Base-by-base conservation (phyloP, 768 basidiomycete genomes). In the Filobasidium wieringae region DNA sequence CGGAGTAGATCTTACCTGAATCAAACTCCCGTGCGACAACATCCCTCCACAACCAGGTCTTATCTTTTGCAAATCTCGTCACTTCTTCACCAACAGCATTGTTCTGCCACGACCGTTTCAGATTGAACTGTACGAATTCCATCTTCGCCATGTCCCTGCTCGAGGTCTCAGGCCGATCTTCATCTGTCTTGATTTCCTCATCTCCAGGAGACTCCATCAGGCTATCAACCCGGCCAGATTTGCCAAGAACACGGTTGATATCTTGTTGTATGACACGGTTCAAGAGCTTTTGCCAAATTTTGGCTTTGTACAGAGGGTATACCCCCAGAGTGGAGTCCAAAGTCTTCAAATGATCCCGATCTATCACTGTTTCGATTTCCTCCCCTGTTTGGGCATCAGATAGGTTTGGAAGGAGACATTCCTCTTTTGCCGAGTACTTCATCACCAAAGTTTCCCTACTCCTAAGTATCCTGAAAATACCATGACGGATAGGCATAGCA, bases 81-180 rank as follows among this genome's bases (percentile, higher is more conserved):
- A 76, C 51, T 41, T 75, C 74, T 45, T 73, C 74, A 0, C 75
- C 76, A 0, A 72, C 63, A 0, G 73, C 75, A 0, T 75, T 74
- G 0, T 59, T 49, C 22, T 66, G 64, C 76, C 76, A 77, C 33
- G 72, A 74, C 49, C 73, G 52, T 64, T 72, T 73, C 33, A 75
- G 55, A 34, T 74, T 67, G 36, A 75, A 74, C 31, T 39, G 33
- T 0, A 60, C 63, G 58, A 75, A 76, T 24, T 57, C 39, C 57
- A 76, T 39, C 55, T 15, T 60, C 59, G 9, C 52, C 39, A 1
- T 60, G 19, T 33, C n/a, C 33, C 39, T 52, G 22, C 7, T 52
- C 59, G 24, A 52, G 33, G 8, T 24, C 9, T 58, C 40, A 12
- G 58, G 52, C 37, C 52, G 34, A 9, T 51, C 37, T 30, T 14